Base-by-base conservation (phyloP, 2,329 filamentous ascomycete species). In the Diplodia corticola region DNA sequence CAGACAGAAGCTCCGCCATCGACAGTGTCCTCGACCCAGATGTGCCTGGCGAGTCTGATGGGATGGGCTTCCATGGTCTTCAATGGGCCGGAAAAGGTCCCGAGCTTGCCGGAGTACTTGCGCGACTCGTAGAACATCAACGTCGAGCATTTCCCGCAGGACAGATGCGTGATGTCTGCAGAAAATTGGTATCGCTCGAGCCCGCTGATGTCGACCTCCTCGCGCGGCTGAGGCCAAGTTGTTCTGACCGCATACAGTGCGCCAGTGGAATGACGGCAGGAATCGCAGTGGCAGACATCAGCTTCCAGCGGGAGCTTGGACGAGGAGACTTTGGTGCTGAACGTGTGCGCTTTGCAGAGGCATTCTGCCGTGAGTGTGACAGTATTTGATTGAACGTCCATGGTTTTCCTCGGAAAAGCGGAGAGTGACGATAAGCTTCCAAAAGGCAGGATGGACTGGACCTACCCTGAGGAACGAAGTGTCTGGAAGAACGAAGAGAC, bases 1-100 rank as follows among this genome's bases (percentile, higher is more conserved):
- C 82, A 86, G 1, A 77, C 70, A 2, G 79, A 79, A 1, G 83
- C 78, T 0, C 85, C 85, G 2, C 84, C 85, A 69, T 87, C 85
- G 1, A 77, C 30, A 0, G 85, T 86, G 65, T 86, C 83, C 0
- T 73, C 78, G 0, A 85, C 74, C 66, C 80, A 84, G 3, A 82
- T 78, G 64, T 84, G 80, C 1, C 76, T 67, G 0, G 59, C 68
- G 17, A 75, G 68, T 40, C 70, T 69, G 30, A 77, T 40, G 2
- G 84, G 50, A 6, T 71, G 70, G 0, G 67, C 69, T 0, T 70
- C 68, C 0, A 73, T 60, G 49, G 81, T 80, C 0, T 64, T 61
- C 37, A 83, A 69, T 0, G 72, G 70, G 0, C 83, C 82, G 0
- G 79, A 80, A 1, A 80, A 74, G 0, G 81, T 78, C 12, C 69